Conservation (phyloP, 2,329 filamentous ascomycete genomes). For the Alternaria triticina region DNA sequence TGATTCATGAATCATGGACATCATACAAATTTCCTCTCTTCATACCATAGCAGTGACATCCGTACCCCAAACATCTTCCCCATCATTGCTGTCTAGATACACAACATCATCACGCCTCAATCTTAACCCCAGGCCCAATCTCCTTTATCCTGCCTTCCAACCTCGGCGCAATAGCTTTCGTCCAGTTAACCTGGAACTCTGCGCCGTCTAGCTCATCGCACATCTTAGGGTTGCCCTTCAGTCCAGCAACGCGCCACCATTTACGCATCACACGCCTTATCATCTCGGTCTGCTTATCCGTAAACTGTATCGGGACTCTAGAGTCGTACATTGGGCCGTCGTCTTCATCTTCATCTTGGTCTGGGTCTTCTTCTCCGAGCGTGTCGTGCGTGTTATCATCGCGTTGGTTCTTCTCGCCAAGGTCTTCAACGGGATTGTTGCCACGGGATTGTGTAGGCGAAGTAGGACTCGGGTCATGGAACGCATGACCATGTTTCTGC, state of each 20-base stretch:
- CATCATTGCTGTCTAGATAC: background rate
- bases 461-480: constrained; percentile 50
- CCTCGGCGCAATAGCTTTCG: constrained; percentile 76
- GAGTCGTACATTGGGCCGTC: constrained; percentile 49
- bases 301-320: constrained; percentile 52
- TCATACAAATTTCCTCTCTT: background rate
- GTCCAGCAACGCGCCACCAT: constrained; percentile 73
- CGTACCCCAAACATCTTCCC: background rate
- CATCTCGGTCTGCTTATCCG: constrained; percentile 59
- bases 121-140: constrained; percentile 13
- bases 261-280: constrained; percentile 73
- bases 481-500: constrained; percentile 60
- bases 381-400: background rate
- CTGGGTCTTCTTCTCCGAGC: constrained; percentile 30
- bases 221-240: constrained; percentile 58
- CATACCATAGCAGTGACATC: background rate
- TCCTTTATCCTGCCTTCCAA: constrained; percentile 75
- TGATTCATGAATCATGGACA: background rate
- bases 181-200: constrained; percentile 73
- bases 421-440: constrained; percentile 13
- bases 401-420: background rate
- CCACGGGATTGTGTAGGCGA: constrained; percentile 15
- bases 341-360: constrained; percentile 49
- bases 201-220: constrained; percentile 65
- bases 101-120: background rate